phyloP scores from a whole-genome alignment of 371 early-diverging fungal genomes.

The Apophysomyces variabilis region DNA sequence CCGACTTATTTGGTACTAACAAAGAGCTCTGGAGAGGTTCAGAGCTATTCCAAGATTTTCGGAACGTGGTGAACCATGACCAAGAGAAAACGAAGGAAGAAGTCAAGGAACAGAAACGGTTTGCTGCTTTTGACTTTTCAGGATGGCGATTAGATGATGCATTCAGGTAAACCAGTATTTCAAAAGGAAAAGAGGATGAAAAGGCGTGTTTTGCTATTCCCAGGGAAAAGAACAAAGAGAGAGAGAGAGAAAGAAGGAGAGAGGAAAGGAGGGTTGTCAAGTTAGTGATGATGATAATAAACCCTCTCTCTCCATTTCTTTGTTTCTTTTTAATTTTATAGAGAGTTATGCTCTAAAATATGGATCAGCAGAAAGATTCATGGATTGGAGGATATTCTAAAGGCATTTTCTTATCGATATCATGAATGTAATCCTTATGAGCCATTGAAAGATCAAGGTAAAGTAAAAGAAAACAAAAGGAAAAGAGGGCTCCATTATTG shows the following conservation, averaged over 20 bases:
- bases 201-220: not conserved
- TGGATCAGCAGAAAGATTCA: slow-evolving; percentile 5
- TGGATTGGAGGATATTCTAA: slow-evolving; percentile 5
- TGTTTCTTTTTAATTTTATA: not conserved
- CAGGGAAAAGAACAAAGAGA: not conserved
- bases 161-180: slow-evolving; percentile 49
- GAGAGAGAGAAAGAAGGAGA: too few species aligned
- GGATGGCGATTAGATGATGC: slow-evolving; percentile 64
- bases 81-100: not conserved
- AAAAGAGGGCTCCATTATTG: not conserved
- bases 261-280: too few species aligned
- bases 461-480: not conserved
- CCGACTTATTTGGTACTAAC: slow-evolving; percentile 13
- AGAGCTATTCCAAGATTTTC: not conserved
- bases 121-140: slow-evolving; percentile 12
- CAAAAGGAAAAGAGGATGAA: not conserved
- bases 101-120: not conserved
- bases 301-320: too few species aligned
- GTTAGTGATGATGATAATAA: too few species aligned
- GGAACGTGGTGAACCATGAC: not conserved
- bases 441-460: slow-evolving; percentile 12
- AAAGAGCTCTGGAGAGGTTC: slow-evolving; percentile 17
- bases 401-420: slow-evolving; percentile 14
- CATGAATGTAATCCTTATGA: slow-evolving; percentile 13
- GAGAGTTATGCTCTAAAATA: slow-evolving; percentile 13